Conservation (phyloP, 2,329 filamentous ascomycete species). For the Cercospora janseana region DNA sequence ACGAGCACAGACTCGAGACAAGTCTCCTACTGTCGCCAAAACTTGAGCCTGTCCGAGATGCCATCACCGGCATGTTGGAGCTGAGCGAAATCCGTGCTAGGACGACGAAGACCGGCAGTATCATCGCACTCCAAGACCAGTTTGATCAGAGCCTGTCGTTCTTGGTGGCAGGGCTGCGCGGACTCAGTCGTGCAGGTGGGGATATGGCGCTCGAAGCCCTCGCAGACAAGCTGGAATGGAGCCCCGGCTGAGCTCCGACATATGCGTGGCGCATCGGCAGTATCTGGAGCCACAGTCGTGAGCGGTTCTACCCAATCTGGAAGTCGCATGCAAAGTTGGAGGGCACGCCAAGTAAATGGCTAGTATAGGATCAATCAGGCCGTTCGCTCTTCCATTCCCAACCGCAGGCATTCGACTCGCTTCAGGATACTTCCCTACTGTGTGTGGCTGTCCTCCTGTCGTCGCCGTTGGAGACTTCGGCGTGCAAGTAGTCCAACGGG, state of each 20-base stretch:
- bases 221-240: conserved; percentile 69
- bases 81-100: conserved; percentile 55
- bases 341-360: neutral
- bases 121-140: conserved; percentile 62
- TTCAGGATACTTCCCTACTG: too few species aligned
- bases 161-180: conserved; percentile 68
- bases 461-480: too few species aligned
- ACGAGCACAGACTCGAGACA: conserved; percentile 61
- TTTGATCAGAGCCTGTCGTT: conserved; percentile 68
- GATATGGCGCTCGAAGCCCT: conserved; percentile 75
- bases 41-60: conserved; percentile 67
- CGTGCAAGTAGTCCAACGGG: too few species aligned
- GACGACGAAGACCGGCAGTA: conserved; percentile 35
- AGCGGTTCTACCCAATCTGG: conserved; percentile 1
- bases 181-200: conserved; percentile 70
- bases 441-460: too few species aligned
- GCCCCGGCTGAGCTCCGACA: conserved; percentile 6
- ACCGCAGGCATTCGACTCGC: too few species aligned
- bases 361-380: neutral
- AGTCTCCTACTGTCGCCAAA: conserved; percentile 69
- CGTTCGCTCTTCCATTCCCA: too few species aligned
- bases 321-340: conserved; percentile 2
- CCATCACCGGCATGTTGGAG: conserved; percentile 73
- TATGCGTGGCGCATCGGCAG: neutral
- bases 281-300: too few species aligned